These are phyloP conservation scores for Agrocybe pediades DNA, from an alignment of 768 basidiomycete species.

Conservation along the genomic window DNA sequence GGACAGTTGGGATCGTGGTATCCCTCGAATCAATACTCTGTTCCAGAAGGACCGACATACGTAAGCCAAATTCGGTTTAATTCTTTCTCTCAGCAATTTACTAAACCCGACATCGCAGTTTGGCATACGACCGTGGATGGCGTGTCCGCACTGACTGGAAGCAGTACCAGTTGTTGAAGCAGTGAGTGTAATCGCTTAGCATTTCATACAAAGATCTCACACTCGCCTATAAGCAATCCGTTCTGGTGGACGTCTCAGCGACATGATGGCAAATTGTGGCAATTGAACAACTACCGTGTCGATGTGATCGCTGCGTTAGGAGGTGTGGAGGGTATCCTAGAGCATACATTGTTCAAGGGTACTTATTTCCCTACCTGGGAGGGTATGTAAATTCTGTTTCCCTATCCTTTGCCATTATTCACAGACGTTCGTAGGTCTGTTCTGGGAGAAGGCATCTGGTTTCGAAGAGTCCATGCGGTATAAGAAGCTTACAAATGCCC, in stretches of 20 bases:
- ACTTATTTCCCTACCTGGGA: constrained; percentile 99
- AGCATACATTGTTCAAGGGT: constrained; percentile 96
- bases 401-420: constrained; percentile 3
- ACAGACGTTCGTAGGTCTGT: constrained; percentile 54
- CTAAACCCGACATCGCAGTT: constrained; percentile 36
- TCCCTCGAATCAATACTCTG: constrained; percentile 96
- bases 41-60: constrained; percentile 99
- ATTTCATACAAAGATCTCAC: neutral
- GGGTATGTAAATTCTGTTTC: constrained; percentile 41
- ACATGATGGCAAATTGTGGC: constrained; percentile 96
- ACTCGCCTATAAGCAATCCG: constrained; percentile 64
- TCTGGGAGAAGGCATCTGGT: constrained; percentile 98
- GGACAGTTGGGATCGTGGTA: constrained; percentile 98
- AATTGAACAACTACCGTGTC: constrained; percentile 97
- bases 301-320: constrained; percentile 98
- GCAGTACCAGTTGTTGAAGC: constrained; percentile 91
- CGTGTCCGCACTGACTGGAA: constrained; percentile 98
- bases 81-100: neutral
- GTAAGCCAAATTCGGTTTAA: constrained; percentile 35
- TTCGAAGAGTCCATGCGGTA: constrained; percentile 97
- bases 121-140: constrained; percentile 99
- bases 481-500: constrained; percentile 97
- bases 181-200: constrained; percentile 48
- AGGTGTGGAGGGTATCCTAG: constrained; percentile 94
- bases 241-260: constrained; percentile 99